Evolutionary conservation across 1,284 basidiomycete genomes (phyloP), one percentile per base, ranked within the genome.

Genomic region (Apiotrichum brassicae): DNA sequence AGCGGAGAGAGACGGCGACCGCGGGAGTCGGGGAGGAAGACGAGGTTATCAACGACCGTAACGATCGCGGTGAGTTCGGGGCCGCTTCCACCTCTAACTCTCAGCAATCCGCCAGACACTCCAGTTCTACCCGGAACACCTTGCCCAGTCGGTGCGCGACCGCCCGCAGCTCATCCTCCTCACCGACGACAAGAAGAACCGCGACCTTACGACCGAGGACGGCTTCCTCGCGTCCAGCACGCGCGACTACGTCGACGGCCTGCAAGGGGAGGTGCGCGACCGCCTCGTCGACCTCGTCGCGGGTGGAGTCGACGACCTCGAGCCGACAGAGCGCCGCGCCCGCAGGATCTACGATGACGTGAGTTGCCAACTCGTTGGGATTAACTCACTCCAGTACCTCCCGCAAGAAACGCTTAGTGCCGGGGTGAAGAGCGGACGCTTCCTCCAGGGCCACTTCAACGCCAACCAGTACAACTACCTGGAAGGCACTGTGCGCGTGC

Each of bases 401-500:
- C 79, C 90, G 0, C 77, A 81, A 25, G 78, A 84, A 1, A 82
- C 81, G 0, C 73, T 97, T 18, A 72, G 82, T 24, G 88, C 91
- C 7, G 94, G 91, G 2, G 78, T 97, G 47, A 93, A 91, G 69
- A 81, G 82, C 9, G 89, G 89, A 0, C 77, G 85, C 43, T 80
- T 93, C 11, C 80, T 91, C 61, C 87, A 94, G 72, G 95, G 95
- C 0, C 85, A 92, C 68, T 99, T 97, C 76, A 93, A 89, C 64
- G 89, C 93, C 5, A 97, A 89, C 63, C 83, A 85, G 54, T 98
- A 90, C 77, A 98, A 98, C 70, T 98, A 94, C 65, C 78, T 97
- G 7, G 92, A 97, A 83, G 94, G 90, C 2, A 87, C 79, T 39
- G 92, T 97, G 16, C 78, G 81, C 5, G 84, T 86, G 0, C 80